A percentile compares a stretch with the other conserved stretches of the same genome.
Conservation (phyloP, 2,329 filamentous ascomycete genomes). For the Hymenoscyphus linearis region DNA sequence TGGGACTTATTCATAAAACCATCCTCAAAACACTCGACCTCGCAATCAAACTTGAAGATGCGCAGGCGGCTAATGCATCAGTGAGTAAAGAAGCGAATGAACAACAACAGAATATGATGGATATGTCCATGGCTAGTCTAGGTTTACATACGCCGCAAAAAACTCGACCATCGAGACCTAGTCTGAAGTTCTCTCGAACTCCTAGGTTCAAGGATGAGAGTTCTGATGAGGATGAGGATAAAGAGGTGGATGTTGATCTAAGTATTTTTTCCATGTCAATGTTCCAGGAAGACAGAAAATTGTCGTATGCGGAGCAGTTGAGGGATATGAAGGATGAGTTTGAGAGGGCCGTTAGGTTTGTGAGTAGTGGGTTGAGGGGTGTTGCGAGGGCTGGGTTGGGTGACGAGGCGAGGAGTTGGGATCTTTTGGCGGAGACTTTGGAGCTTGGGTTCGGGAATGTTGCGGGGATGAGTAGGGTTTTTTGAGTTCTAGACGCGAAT, state of each 20-base stretch:
- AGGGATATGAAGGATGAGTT: constrained; percentile 56
- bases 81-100: constrained; percentile 19
- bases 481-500: background rate
- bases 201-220: constrained; percentile 25
- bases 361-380: constrained; percentile 66
- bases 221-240: constrained; percentile 41
- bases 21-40: constrained; percentile 75
- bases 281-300: constrained; percentile 20
- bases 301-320: constrained; percentile 48
- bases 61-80: constrained; percentile 39
- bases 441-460: constrained; percentile 43
- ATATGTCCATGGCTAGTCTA: constrained; percentile 29
- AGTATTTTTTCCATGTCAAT: constrained; percentile 35
- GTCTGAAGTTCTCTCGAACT: constrained; percentile 5
- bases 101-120: constrained; percentile 27
- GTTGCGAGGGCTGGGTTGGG: constrained; percentile 70
- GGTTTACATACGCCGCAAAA: constrained; percentile 28
- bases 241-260: constrained; percentile 30
- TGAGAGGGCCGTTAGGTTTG: constrained; percentile 61
- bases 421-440: constrained; percentile 74
- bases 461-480: background rate
- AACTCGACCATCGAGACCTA: constrained; percentile 14
- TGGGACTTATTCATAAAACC: constrained; percentile 65
- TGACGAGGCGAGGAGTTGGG: constrained; percentile 55
- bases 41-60: constrained; percentile 62